phyloP scores from a whole-genome alignment of 2,329 filamentous ascomycete genomes.

The Volutella citrinella region DNA sequence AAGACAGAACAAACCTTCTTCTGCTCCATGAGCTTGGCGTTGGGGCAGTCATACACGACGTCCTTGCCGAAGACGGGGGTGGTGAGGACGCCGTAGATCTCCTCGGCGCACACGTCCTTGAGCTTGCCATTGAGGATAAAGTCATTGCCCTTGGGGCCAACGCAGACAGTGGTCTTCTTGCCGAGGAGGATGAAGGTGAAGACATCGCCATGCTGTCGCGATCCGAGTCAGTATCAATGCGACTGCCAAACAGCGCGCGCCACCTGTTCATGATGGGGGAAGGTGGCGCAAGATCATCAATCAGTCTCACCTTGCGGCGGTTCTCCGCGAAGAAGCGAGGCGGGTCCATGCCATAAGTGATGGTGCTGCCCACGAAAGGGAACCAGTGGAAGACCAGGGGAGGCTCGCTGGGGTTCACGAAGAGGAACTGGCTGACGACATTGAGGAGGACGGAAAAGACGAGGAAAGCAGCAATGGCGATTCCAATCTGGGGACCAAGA shows the following conservation, averaged over 20 bases:
- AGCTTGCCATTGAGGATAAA: constrained; percentile 91
- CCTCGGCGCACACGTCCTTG: constrained; percentile 85
- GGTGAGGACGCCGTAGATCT: constrained; percentile 79
- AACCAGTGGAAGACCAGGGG: constrained; percentile 80
- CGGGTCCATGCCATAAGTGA: constrained; percentile 93
- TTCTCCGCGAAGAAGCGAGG: constrained; percentile 78
- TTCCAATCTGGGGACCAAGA: constrained; percentile 44
- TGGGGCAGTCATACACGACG: constrained; percentile 89
- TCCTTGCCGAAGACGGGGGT: constrained; percentile 75
- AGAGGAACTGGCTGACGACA: constrained; percentile 73
- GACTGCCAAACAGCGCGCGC: too few species aligned
- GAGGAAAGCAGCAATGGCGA: constrained; percentile 43
- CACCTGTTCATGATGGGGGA: too few species aligned
- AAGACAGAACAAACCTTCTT: constrained; percentile 83
- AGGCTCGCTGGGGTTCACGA: constrained; percentile 78
- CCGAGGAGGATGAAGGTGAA: constrained; percentile 88
- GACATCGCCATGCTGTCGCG: constrained; percentile 76
- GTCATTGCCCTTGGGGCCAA: constrained; percentile 81
- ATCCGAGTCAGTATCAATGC: too few species aligned
- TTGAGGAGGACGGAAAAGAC: constrained; percentile 68
- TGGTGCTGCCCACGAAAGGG: constrained; percentile 82
- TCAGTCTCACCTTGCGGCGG: constrained; percentile 64
- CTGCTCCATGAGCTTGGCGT: constrained; percentile 92
- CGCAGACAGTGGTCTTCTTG: constrained; percentile 82
- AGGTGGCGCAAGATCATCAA: too few species aligned